phyloP scores from a whole-genome alignment of 768 basidiomycete genomes.

The Phanerochaete carnosa region DNA sequence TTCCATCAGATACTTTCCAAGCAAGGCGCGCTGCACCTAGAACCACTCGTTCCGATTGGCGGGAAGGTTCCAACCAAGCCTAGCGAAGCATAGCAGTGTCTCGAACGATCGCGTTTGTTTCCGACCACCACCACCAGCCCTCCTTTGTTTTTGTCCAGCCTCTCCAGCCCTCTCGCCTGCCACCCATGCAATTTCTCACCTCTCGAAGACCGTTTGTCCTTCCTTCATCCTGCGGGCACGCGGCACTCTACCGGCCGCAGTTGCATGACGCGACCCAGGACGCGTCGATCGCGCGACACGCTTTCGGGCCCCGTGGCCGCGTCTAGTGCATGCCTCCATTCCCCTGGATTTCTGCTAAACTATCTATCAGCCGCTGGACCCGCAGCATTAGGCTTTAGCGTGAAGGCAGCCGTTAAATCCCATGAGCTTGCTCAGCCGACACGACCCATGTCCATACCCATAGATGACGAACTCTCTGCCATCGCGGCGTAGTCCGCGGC shows the following conservation, averaged over 20 bases:
- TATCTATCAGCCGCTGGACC: background rate
- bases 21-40: background rate
- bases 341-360: background rate
- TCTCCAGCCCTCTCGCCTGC: background rate
- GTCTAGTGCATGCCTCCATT: background rate
- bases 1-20: background rate
- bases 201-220: background rate
- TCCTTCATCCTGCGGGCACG: background rate
- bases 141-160: background rate
- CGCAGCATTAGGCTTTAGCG: background rate
- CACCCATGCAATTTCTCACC: background rate
- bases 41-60: background rate
- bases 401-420: background rate
- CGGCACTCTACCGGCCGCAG: background rate
- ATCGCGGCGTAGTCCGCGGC: background rate
- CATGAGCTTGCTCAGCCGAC: background rate
- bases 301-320: background rate
- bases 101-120: background rate
- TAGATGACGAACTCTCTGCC: background rate
- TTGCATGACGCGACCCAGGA: background rate
- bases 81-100: background rate
- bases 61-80: background rate
- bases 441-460: background rate
- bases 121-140: background rate
- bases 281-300: background rate